phyloP scores from a whole-genome alignment of 257 asterid genomes.

The Handroanthus guayacan region DNA sequence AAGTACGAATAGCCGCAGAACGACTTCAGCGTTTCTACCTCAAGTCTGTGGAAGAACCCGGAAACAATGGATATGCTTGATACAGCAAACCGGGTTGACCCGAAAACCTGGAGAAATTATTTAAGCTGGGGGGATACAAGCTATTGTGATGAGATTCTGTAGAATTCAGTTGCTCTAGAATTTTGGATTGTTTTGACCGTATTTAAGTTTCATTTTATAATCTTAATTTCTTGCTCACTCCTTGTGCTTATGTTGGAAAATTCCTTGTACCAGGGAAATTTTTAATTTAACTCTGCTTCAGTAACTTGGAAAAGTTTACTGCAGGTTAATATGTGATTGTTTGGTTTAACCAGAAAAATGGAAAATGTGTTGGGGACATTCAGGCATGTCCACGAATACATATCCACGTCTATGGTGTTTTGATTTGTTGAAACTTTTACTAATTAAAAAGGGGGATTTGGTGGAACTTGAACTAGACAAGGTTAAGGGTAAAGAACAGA shows the following conservation, averaged over 20 bases:
- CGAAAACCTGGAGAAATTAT: background rate
- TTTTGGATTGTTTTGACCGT: background rate
- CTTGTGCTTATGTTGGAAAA: background rate
- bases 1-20: slow-evolving; percentile 53
- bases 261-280: background rate
- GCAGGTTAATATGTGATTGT: too few relatives aligned
- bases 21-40: slow-evolving; percentile 59
- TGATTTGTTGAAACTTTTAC: too few relatives aligned
- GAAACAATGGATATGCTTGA: slow-evolving; percentile 47
- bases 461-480: too few relatives aligned
- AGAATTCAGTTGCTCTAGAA: slow-evolving; percentile 6
- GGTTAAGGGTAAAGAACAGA: too few relatives aligned
- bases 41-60: slow-evolving; percentile 57
- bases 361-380: too few relatives aligned
- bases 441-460: too few relatives aligned
- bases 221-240: background rate
- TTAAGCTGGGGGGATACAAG: background rate
- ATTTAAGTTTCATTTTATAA: background rate
- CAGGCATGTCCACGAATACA: too few relatives aligned
- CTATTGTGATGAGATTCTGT: background rate
- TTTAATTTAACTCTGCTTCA: background rate
- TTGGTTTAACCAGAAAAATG: too few relatives aligned
- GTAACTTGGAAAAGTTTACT: background rate
- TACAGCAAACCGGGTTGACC: background rate
- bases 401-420: too few relatives aligned